Evolutionary conservation across 805 yeast species (phyloP), one percentile per base, ranked within the genome.

Genomic region (Saccharomycopsis sp.): DNA sequence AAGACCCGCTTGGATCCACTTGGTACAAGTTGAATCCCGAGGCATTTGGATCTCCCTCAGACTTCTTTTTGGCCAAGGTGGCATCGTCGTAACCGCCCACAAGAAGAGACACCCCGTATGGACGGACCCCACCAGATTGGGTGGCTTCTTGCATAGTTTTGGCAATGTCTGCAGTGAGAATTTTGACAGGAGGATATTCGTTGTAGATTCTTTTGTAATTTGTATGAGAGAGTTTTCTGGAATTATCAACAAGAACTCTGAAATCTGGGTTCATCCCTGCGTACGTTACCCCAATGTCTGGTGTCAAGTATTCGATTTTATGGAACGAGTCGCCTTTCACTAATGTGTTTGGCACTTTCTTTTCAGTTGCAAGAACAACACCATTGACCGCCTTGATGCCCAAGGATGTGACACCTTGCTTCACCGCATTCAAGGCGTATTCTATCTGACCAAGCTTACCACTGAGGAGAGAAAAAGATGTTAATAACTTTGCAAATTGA

Each of bases 241-340:
- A 86, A 60, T 82, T 82, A 64, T 92, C 97, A 38, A 88, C 86
- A 25, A 92, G 71, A 12, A 92, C 95, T 50, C 99, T 73, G 67
- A 83, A 92, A 61, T 92, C 99, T 17, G 99, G 98, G 19, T 97
- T 97, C 97, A 92, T 88, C 15, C 99, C 99, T 5, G 95, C 73
- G 63, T 92, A 92, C 3, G 94, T 88, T 72, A 92, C 86, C 43
- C 96, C 98, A 53, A 89, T 83, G 58, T 92, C 87, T 27, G 98
- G 97, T 4, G 98, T 87, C 54, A 92, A 74, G 47, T 74, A 63
- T 36, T 84, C 80, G 29, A 92, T 78, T 58, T 92, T 92, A 38
- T 80, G 71, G 44, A 82, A 69, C 38, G 85, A 72, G 37, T 82
- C 94, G 26, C 75, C 64, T 51, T 84, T 78, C 40, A 86, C 74